Conservation (phyloP, 768 basidiomycete species). For the Melanogaster broomeanus region DNA sequence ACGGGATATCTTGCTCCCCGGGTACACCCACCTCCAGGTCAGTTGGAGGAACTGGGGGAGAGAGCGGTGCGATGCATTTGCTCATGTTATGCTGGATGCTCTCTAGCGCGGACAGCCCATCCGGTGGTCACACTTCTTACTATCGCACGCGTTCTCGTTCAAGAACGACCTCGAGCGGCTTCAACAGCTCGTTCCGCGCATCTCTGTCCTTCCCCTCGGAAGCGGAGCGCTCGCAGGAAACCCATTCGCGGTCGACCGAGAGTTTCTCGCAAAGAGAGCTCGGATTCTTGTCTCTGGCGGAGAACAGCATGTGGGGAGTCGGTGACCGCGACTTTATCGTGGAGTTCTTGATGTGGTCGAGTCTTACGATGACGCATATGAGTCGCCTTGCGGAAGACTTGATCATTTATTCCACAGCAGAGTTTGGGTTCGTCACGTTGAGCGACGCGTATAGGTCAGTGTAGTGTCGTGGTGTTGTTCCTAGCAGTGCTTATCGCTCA, state of each 20-base stretch:
- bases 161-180: slow-evolving; percentile 86
- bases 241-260: slow-evolving; percentile 91
- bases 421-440: slow-evolving; percentile 95
- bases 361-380: slow-evolving; percentile 89
- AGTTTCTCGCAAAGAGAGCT: slow-evolving; percentile 90
- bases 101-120: slow-evolving; percentile 94
- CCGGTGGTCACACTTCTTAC: slow-evolving; percentile 95
- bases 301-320: slow-evolving; percentile 97
- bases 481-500: not conserved
- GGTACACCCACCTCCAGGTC: slow-evolving; percentile 97
- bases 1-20: slow-evolving; percentile 87
- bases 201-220: slow-evolving; percentile 92
- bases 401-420: slow-evolving; percentile 94
- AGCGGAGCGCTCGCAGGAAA: slow-evolving; percentile 96
- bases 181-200: slow-evolving; percentile 79
- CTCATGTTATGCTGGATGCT: slow-evolving; percentile 1
- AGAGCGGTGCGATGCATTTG: not conserved
- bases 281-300: slow-evolving; percentile 83
- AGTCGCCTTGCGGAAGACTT: slow-evolving; percentile 95
- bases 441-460: slow-evolving; percentile 95
- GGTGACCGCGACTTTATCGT: slow-evolving; percentile 96
- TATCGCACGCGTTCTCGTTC: slow-evolving; percentile 95
- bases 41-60: slow-evolving; percentile 3
- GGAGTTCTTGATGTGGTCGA: slow-evolving; percentile 97
- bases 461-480: not conserved